Percentiles rank a stretch among this genome's conserved stretches.
Conservation (phyloP, 306 rosid species). For the Quercus engelmannii region DNA sequence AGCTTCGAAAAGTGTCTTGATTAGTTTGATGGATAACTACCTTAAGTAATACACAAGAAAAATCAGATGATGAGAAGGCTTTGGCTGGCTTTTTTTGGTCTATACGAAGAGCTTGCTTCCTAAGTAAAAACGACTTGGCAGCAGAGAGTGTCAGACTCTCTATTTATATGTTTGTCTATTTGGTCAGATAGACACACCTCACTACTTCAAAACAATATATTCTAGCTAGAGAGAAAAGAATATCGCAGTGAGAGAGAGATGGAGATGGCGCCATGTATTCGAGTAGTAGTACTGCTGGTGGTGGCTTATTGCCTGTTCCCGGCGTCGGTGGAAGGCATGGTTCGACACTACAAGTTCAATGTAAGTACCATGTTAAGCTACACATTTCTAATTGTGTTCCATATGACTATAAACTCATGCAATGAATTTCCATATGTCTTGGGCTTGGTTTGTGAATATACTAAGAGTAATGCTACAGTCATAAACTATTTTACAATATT, state of each 20-base stretch:
- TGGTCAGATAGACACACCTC: neutral
- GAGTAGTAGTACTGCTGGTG: constrained; percentile 9
- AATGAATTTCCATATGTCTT: neutral
- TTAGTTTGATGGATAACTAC: constrained; percentile 42
- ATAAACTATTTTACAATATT: no score
- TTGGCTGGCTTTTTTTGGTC: neutral
- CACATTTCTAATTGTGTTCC: neutral
- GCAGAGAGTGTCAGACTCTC: constrained; percentile 1
- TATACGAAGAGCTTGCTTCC: constrained; percentile 24
- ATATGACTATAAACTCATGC: neutral
- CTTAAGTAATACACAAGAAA: constrained; percentile 37
- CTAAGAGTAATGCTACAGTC: rapidly evolving
- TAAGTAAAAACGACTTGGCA: constrained; percentile 46
- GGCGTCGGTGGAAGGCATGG: constrained; percentile 37
- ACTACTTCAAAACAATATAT: neutral
- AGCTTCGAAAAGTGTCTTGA: constrained; percentile 29
- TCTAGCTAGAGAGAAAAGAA: neutral
- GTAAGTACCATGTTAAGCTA: constrained; percentile 19
- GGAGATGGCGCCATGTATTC: neutral
- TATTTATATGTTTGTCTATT: constrained; percentile 24
- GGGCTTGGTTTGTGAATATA: no score
- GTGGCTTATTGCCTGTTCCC: constrained; percentile 15
- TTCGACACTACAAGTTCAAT: constrained; percentile 48
- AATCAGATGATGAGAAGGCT: neutral
- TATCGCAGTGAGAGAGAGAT: neutral